Evolutionary conservation across 345 rosid genomes (phyloP), one percentile per base, ranked within the genome.

Genomic region (Turritis glabra): DNA sequence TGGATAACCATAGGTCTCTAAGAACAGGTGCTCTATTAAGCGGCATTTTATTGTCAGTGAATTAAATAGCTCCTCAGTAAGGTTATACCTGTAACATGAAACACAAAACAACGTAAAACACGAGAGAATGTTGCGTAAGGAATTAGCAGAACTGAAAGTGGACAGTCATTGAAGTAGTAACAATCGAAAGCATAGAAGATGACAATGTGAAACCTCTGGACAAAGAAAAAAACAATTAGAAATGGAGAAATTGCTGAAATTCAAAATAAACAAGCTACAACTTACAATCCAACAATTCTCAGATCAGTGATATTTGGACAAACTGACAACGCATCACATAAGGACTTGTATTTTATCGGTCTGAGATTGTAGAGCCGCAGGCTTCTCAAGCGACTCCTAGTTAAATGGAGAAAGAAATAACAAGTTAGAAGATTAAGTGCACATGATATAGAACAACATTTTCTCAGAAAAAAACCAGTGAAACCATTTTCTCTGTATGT

Each of bases 271-370:
- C 18, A 63, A 44, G 41, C 58, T 25, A 66, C 26, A 78, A 87
- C 97, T 86, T 86, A 91, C 97, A 91, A 84, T 85, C 97, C 92
- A 78, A 89, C 88, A 57, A 91, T 85, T 74, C 83, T 93, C 64
- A 91, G 86, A 74, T 91, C 92, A 47, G 85, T 78, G 46, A 91
- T 84, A 62, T 84, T 82, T 19, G 85, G 82, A 72, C 97, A 89
- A 18, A 85, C 87, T 47, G 92, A 80, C 64, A 91, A 76, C 30
- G 90, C 90, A 69, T 53, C 59, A 46, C 79, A 81, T n/a, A 90
- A 86, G 25, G 94, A 77, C 14, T 78, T 62, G 61, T 80, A 78
- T 54, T 87, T 90, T 78, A 85, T 79, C 67, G 89, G 86, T 72
- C 84, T 93, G 72, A 91, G 84, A 61, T 91, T 91, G 88, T 89